Base-by-base conservation (phyloP, 192 early-diverging fungal species). In the Linnemannia zychae region DNA sequence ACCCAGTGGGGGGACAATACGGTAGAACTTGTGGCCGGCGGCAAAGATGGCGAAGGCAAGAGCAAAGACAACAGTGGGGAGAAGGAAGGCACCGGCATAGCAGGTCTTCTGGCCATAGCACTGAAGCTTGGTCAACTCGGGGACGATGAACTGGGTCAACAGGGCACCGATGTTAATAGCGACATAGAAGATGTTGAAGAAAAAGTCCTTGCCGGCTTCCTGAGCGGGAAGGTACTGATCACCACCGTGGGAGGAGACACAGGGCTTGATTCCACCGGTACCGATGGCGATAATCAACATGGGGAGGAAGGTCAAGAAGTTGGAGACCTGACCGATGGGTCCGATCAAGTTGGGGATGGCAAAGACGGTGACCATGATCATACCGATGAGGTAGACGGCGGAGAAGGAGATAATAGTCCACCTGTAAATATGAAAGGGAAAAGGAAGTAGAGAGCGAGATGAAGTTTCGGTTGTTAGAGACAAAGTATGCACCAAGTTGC, bases 191-290 rank as follows among this genome's bases (percentile, higher is more conserved):
- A 75, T 67, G 72, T 84, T 82, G 74, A 94, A 84, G 81, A 91
- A 50, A 11, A 72, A 75, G 65, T 93, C 90, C 65, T 89, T 67
- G 17, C 78, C 79, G 11, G 72, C 77, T 33, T 87, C 90, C 71
- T 93, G 93, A 44, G 80, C 18, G 36, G 76, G 67, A 53, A 94
- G 79, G 84, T 89, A 94, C 87, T 84, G 82, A n/a, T 84, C 82
- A 72, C 82, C 77, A 46, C 82, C 82, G 34, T 84, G 82, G 72
- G 82, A 65, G 12, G 82, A 79, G 60, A 84, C 77, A 63, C 82
- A 79, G 65, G 92, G 91, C 86, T 93, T 94, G 83, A 94, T 93
- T 80, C 91, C 92, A 81, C 92, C 93, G 73, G 91, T 90, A 67
- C 92, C 92, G 60, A 92, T 46, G 69, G 89, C 86, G 65, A 94